Percentiles rank a stretch among this genome's conserved stretches.
phyloP scores from a whole-genome alignment of 169 alveolate species.

The Sarcocystis neurona region DNA sequence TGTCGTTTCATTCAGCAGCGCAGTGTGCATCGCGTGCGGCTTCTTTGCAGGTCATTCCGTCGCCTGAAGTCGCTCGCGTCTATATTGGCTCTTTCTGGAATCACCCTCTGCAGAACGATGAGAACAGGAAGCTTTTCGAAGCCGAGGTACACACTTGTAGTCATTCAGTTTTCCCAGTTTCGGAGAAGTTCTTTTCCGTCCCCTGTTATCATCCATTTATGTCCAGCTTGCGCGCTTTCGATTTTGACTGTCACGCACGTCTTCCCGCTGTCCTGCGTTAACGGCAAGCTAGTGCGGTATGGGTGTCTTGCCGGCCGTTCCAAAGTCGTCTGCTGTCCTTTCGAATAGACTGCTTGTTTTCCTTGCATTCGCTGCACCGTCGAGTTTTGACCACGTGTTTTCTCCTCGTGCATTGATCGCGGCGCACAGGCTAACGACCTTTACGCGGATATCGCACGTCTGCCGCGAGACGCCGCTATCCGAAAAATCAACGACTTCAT shows the following conservation, averaged over 20 bases:
- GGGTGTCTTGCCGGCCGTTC: background rate
- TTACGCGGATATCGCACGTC: conserved; percentile 72
- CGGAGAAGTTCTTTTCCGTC: background rate
- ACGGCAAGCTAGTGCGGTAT: background rate
- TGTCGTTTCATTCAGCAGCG: too few relatives aligned
- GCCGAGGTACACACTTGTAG: conserved; percentile 66
- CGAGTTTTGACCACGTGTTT: too few relatives aligned
- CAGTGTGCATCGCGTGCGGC: background rate
- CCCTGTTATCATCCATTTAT: background rate
- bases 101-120: conserved; percentile 74
- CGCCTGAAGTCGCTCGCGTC: conserved; percentile 78
- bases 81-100: conserved; percentile 81
- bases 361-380: background rate
- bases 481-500: conserved; percentile 74
- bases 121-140: conserved; percentile 75
- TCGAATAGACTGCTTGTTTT: background rate
- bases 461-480: conserved; percentile 76
- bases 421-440: conserved; percentile 67
- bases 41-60: conserved; percentile 53
- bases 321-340: background rate
- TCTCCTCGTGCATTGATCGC: background rate
- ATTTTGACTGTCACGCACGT: background rate
- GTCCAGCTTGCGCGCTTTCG: background rate
- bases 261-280: background rate
- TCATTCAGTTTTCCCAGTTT: background rate